Conservation (phyloP, 805 yeast genomes). For the Starmerella khaoyaiensis region DNA sequence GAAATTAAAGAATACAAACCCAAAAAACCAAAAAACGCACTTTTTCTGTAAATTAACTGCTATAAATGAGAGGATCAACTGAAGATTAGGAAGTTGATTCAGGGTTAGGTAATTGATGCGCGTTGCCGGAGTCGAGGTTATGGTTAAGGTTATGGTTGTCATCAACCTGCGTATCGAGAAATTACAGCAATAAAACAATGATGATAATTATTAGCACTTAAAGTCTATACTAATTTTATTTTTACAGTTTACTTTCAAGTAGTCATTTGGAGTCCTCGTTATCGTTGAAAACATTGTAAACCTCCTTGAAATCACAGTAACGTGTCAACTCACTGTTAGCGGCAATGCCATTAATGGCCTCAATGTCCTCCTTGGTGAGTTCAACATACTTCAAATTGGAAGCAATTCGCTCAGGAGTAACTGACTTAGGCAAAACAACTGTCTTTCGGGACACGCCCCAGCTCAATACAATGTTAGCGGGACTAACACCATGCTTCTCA, state of each 20-base stretch:
- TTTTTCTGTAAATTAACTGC: no score
- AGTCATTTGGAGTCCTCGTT: slow-evolving; percentile 21
- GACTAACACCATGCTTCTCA: slow-evolving; percentile 35
- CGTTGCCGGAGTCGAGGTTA: no score
- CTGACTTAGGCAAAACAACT: slow-evolving; percentile 54
- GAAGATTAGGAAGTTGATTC: no score
- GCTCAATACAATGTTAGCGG: slow-evolving; percentile 26
- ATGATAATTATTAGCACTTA: no score
- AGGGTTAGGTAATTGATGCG: no score
- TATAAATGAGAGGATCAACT: no score
- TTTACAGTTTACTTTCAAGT: background rate
- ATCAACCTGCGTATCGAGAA: no score
- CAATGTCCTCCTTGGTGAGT: slow-evolving; percentile 34
- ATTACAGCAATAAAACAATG: no score
- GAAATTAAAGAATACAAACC: no score
- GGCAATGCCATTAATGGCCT: slow-evolving; percentile 23
- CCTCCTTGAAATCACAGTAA: slow-evolving; percentile 16
- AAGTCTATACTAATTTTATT: background rate
- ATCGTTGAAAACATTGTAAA: slow-evolving; percentile 18
- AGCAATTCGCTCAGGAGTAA: slow-evolving; percentile 48
- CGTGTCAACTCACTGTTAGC: slow-evolving; percentile 15
- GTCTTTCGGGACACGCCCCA: slow-evolving; percentile 39
- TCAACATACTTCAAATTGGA: slow-evolving; percentile 32
- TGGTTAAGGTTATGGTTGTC: no score
- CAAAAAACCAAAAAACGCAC: no score